Evolutionary conservation across 495 filamentous ascomycete species (phyloP).

Genomic region (Melanomma pulvis-pyrius): DNA sequence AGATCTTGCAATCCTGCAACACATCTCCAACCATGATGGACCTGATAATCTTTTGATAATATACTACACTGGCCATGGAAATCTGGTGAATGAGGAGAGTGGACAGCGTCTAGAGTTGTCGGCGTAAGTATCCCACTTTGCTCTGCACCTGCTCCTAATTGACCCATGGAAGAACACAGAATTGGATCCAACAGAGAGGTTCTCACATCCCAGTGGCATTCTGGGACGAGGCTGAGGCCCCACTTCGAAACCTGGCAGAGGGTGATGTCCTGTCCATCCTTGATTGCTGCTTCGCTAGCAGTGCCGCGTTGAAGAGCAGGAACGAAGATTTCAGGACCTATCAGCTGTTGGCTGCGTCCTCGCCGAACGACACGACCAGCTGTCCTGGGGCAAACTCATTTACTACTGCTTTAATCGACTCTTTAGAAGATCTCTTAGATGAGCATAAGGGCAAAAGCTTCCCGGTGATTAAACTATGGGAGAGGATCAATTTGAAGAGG

Average conservation of each 20-base stretch:
- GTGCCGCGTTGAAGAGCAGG: constrained; percentile 20
- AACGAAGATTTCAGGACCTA: constrained; percentile 28
- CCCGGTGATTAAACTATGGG: constrained; percentile 12
- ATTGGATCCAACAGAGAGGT: constrained; percentile 6
- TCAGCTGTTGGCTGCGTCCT: constrained; percentile 23
- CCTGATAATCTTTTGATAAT: constrained; percentile 40
- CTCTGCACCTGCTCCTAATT: neutral
- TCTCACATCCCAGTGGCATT: constrained; percentile 20
- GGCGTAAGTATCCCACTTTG: constrained; percentile 4
- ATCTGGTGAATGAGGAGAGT: constrained; percentile 10
- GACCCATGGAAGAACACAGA: neutral
- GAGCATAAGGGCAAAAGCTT: constrained; percentile 16
- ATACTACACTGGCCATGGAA: constrained; percentile 43
- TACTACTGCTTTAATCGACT: constrained; percentile 26
- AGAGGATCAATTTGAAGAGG: constrained; percentile 22
- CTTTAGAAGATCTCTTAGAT: constrained; percentile 21
- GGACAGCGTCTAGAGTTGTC: constrained; percentile 23
- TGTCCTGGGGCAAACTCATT: constrained; percentile 32
- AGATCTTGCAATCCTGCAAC: constrained; percentile 13
- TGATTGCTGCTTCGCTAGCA: constrained; percentile 40
- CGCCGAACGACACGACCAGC: constrained; percentile 1
- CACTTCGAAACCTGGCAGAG: constrained; percentile 21
- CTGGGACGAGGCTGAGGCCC: constrained; percentile 36
- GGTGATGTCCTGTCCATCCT: constrained; percentile 39
- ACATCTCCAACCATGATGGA: constrained; percentile 34